These are phyloP conservation scores for Claviceps sp. DNA, from an alignment of 2,329 filamentous ascomycete genomes.

Conservation along the genomic window DNA sequence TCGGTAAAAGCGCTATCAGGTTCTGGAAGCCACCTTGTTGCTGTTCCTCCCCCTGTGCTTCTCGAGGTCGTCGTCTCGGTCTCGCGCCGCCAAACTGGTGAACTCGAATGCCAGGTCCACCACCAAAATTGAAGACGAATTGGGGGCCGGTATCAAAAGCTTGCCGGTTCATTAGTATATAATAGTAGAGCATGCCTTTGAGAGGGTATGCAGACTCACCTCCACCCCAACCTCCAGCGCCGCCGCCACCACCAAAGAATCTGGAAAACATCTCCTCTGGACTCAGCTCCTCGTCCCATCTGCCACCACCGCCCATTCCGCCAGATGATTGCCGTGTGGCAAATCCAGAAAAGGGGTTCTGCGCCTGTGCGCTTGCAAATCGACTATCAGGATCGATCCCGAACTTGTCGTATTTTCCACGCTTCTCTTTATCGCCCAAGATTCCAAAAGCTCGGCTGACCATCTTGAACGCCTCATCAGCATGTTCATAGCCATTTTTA, in stretches of 20 bases:
- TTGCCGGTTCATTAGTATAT: conserved; percentile 16
- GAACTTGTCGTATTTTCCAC: conserved; percentile 68
- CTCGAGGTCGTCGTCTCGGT: conserved; percentile 62
- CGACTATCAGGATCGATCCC: conserved; percentile 86
- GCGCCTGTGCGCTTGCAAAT: conserved; percentile 52
- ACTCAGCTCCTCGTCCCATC: conserved; percentile 85
- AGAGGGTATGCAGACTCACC: conserved; percentile 16
- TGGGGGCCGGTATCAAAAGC: conserved; percentile 67
- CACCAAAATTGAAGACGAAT: conserved; percentile 91
- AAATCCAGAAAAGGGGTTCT: conserved; percentile 52
- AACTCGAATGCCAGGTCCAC: conserved; percentile 80
- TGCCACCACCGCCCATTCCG: conserved; percentile 37
- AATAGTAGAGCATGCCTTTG: not conserved
- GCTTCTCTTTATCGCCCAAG: conserved; percentile 83
- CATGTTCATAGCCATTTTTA: conserved; percentile 92
- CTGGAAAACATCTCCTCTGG: conserved; percentile 94
- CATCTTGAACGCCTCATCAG: conserved; percentile 98
- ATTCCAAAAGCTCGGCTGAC: conserved; percentile 88
- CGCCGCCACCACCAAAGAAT: conserved; percentile 81
- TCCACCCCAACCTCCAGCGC: conserved; percentile 48
- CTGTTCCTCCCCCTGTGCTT: conserved; percentile 40
- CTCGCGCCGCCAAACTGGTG: conserved; percentile 83
- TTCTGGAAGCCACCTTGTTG: conserved; percentile 41
- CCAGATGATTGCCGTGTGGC: conserved; percentile 29
- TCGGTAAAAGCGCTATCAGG: conserved; percentile 67